Base-by-base conservation (phyloP, 2,329 filamentous ascomycete genomes). In the Trichoderma asperellum region DNA sequence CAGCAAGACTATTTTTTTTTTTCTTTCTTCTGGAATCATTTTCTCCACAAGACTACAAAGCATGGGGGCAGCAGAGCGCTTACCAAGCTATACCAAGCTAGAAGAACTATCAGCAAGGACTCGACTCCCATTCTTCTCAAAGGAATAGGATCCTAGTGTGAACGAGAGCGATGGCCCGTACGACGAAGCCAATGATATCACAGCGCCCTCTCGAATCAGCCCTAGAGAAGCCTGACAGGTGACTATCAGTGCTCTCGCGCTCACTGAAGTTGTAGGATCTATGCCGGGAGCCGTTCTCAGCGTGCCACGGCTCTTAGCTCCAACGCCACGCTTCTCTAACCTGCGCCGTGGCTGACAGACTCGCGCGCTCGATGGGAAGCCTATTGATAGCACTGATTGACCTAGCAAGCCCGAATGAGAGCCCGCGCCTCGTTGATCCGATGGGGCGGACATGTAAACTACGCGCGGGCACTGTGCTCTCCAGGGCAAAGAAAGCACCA, bases 141-240 rank as follows among this genome's bases (percentile, higher is more conserved):
- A 55, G 12, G 52, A 43, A 32, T 5, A 47, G 29, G 62, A 32
- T 27, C 2, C 24, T 7, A 29, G 52, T 29, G 52, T 27, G 14
- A 16, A 43, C 18, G 40, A n/a, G 18, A 14, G 52, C 34, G 58
- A 37, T 4, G n/a, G 32, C 6, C 29, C 27, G 57, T 65, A 57
- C 62, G 27, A 65, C 24, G 34, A 58, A 24, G 53, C 37, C 62
- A 66, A 66, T 66, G 37, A 58, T 52, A 56, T 37, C 62, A 49
- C 53, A 8, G 29, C 62, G 49, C 62, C 62, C 37, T 35, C n/a
- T 58, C 16, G 2, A 64, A 66, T 66, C 62, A 66, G 62, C 62
- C 62, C 62, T 66, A 57, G 53, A 52, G 35, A 66, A 18, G 18
- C 32, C 55, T 47, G 62, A 57, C 62, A 58, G 53, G 14, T 40